Base-by-base conservation (phyloP, 1,284 basidiomycete genomes). In the Singerocomus inundabilis region DNA sequence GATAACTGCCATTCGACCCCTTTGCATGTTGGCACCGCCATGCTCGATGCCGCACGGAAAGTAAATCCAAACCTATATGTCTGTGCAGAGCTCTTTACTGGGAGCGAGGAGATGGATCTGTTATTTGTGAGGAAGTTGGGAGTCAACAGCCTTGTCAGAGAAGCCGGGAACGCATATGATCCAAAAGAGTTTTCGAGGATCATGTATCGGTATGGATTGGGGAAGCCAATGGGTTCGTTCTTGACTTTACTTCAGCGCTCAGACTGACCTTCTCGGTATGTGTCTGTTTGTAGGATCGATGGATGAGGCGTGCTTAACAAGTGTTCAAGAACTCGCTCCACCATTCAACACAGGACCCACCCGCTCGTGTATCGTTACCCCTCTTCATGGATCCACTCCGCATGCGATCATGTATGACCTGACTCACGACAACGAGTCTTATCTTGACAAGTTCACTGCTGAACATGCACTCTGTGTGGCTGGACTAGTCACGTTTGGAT, bases 1-100 rank as follows among this genome's bases (percentile, higher is more conserved):
- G 96, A 99, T 71, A 99, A 99, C 68, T 97, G 93, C 61, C 96
- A 99, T 71, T 98, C 96, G 13, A 99, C 96, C 0, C 97, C 96
- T 6, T 73, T 98, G 40, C 85, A 93, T 57, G 93, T 98, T 16
- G 96, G 95, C n/a, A 87, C 88, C 13, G 77, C 80, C 49, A 86
- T 99, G 73, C 84, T 99, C 29, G 97, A 99, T 64, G 85, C 88
- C 9, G 96, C 95, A 6, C 82, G 97, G 35, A 83, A 84, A 21
- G 82, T 85, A 49, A 94, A 94, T 61, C 93, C 94, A 1, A 81
- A 99, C 63, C 77, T 99, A 31, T 98, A 98, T 63, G 85, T 99
- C 39, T 95, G 93, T 65, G 96, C 96, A 5, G 96, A 99, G 70
- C 78, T 99, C 33, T 99, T 99, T 69, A 98, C 97, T 0, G 97